Evolutionary conservation across 2,329 filamentous ascomycete species (phyloP), one percentile per base, ranked within the genome.

Genomic region (Fusarium papillatum): DNA sequence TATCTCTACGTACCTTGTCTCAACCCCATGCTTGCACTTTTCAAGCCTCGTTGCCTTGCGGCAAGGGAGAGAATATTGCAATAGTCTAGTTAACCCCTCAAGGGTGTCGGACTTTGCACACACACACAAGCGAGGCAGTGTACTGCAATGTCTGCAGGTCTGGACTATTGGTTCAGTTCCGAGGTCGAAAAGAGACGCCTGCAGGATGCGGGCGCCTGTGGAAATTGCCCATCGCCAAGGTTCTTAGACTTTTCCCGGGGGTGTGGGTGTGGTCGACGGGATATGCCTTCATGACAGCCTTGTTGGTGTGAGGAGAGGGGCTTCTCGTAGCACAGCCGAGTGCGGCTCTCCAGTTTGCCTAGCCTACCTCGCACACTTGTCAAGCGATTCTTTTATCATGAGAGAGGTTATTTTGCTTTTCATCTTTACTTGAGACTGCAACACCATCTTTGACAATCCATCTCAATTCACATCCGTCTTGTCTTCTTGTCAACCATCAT

Each of bases 91-190:
- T 19, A 10, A 10, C 50, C 50, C 50, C 50, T 34, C 50, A 57
- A 34, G 50, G 50, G 50, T 57, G 29, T 57, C 50, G 50, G 41
- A 46, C 7, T 43, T n/a, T 36, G 34, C 34, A 36, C 34, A 16
- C 34, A 36, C 39, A 43, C 41, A 31, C 39, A 31, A 61, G 31
- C 34, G 60, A 22, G 60, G 60, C 60, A 29, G 41, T 34, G 43
- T 26, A 34, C 38, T 50, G 61, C 61, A 64, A 64, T 64, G 61
- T 64, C 61, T 64, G 61, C 61, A 64, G 61, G n/a, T 26, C 16
- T 36, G 29, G 39, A 26, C 41, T 38, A 64, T 64, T 64, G 39
- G 61, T 29, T 26, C 31, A 22, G 29, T 17, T 36, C 14, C 8
- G n/a, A 16, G 39, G 16, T 50, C 34, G 39, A 64, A 64, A 63